These are phyloP conservation scores for Endocalyx cinctus DNA, from an alignment of 2,329 filamentous ascomycete genomes.

Conservation along the genomic window DNA sequence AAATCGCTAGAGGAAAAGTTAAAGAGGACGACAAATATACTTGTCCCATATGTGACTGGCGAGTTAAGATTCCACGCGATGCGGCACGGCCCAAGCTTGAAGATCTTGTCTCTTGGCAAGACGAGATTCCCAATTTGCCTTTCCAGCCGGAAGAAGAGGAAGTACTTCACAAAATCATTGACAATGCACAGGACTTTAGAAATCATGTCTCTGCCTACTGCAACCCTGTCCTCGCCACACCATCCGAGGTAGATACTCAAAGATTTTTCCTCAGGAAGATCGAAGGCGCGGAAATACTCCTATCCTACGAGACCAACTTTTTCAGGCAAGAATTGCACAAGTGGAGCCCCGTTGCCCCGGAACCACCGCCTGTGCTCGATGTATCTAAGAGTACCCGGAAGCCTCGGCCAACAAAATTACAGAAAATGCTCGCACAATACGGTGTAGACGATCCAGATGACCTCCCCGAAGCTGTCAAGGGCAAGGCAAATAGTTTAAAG, in stretches of 20 bases:
- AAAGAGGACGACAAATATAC: constrained; percentile 99
- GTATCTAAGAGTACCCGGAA: constrained; percentile 90
- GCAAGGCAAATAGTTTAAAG: constrained; percentile 70
- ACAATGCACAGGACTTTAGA: constrained; percentile 78
- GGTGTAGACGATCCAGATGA: constrained; percentile 89
- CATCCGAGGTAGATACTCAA: constrained; percentile 82
- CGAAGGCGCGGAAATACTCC: constrained; percentile 89
- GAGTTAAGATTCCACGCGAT: constrained; percentile 93
- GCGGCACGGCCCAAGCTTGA: constrained; percentile 93
- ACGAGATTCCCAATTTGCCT: constrained; percentile 73
- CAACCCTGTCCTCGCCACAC: constrained; percentile 73
- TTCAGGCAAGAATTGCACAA: constrained; percentile 94
- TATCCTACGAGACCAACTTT: constrained; percentile 94
- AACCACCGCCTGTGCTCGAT: constrained; percentile 80
- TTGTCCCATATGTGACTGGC: constrained; percentile 96
- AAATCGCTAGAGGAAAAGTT: constrained; percentile 94
- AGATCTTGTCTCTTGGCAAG: constrained; percentile 77
- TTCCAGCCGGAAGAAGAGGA: constrained; percentile 97
- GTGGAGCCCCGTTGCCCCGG: constrained; percentile 84
- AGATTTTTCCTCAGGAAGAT: constrained; percentile 96
- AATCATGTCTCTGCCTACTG: constrained; percentile 77
- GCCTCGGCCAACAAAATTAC: constrained; percentile 91
- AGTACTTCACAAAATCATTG: constrained; percentile 77
- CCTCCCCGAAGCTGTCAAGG: constrained; percentile 74
- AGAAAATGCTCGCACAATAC: constrained; percentile 86